Conservation (phyloP, 2,329 filamentous ascomycete species). For the Microdochium trichocladiopsis region DNA sequence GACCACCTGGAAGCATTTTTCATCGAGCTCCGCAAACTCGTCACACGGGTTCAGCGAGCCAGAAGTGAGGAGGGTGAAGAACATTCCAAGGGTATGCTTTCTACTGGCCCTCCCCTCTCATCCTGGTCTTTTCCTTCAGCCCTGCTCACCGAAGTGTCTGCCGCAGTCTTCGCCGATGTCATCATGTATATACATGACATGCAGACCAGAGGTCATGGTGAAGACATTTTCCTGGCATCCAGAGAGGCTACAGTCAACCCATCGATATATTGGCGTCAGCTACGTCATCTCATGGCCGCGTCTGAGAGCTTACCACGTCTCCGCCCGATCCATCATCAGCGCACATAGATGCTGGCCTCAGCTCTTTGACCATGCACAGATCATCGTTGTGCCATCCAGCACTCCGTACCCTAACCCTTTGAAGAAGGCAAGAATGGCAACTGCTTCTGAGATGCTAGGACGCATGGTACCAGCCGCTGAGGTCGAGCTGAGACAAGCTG, state of each 20-base stretch:
- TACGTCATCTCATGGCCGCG: slow-evolving; percentile 18
- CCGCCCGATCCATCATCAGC: slow-evolving; percentile 9
- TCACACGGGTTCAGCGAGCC: not conserved
- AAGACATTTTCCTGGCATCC: not conserved
- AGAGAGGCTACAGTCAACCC: slow-evolving; percentile 1
- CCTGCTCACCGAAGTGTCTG: not conserved
- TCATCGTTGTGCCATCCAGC: slow-evolving; percentile 19
- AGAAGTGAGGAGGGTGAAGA: not conserved
- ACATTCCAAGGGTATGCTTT: not conserved
- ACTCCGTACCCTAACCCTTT: slow-evolving; percentile 7
- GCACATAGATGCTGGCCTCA: slow-evolving; percentile 15
- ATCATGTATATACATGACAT: not conserved
- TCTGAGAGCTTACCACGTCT: slow-evolving; percentile 13
- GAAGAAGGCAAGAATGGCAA: slow-evolving; percentile 6
- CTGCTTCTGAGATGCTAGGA: slow-evolving; percentile 11
- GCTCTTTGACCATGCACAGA: slow-evolving; percentile 21
- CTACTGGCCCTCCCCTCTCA: not conserved
- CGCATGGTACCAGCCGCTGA: slow-evolving; percentile 8
- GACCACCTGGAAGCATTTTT: not conserved
- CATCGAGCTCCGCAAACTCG: not conserved
- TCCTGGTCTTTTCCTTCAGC: not conserved
- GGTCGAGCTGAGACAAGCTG: slow-evolving; percentile 2
- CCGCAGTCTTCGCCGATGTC: not conserved
- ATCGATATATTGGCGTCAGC: slow-evolving; percentile 18
- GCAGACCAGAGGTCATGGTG: not conserved